A percentile compares a stretch with the other conserved stretches of the same genome.
These are phyloP conservation scores for Candida glucosophila DNA, from an alignment of 1,139 yeast species.

Conservation along the genomic window DNA sequence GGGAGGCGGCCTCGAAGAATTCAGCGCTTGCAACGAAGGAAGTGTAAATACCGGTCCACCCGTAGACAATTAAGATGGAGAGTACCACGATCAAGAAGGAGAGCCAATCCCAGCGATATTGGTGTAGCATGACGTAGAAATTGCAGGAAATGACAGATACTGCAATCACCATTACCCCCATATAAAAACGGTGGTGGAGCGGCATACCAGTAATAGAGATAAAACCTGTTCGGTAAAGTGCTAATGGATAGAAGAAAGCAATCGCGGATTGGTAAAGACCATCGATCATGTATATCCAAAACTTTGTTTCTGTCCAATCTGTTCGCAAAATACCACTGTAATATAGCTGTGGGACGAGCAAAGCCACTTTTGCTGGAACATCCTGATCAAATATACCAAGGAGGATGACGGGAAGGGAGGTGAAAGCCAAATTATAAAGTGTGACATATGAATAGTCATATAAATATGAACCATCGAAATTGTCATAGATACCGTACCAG, in stretches of 20 bases:
- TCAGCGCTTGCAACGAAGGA: slow-evolving; percentile 48
- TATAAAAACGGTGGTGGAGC: slow-evolving; percentile 75
- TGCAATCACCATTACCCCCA: slow-evolving; percentile 74
- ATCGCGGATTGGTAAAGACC: slow-evolving; percentile 84
- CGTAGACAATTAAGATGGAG: slow-evolving; percentile 61
- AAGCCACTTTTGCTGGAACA: slow-evolving; percentile 70
- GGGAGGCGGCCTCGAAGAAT: slow-evolving; percentile 68
- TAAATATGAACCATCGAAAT: slow-evolving; percentile 87
- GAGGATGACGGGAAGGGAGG: slow-evolving; percentile 87
- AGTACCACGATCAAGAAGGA: slow-evolving; percentile 52
- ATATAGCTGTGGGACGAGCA: slow-evolving; percentile 87
- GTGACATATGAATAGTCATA: slow-evolving; percentile 88
- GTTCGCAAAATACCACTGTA: slow-evolving; percentile 72
- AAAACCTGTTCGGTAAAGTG: slow-evolving; percentile 48
- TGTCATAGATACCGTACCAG: slow-evolving; percentile 84
- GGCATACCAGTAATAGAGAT: slow-evolving; percentile 56
- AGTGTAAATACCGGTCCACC: slow-evolving; percentile 93
- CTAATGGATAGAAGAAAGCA: slow-evolving; percentile 81
- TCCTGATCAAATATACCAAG: slow-evolving; percentile 92
- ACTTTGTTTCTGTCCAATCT: slow-evolving; percentile 76
- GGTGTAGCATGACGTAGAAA: slow-evolving; percentile 69
- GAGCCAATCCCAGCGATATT: slow-evolving; percentile 93
- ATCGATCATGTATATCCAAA: slow-evolving; percentile 78
- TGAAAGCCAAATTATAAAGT: slow-evolving; percentile 90
- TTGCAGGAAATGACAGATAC: slow-evolving; percentile 79